Base-by-base conservation (phyloP, 192 early-diverging fungal species). In the Globomyces pollinis-pini region DNA sequence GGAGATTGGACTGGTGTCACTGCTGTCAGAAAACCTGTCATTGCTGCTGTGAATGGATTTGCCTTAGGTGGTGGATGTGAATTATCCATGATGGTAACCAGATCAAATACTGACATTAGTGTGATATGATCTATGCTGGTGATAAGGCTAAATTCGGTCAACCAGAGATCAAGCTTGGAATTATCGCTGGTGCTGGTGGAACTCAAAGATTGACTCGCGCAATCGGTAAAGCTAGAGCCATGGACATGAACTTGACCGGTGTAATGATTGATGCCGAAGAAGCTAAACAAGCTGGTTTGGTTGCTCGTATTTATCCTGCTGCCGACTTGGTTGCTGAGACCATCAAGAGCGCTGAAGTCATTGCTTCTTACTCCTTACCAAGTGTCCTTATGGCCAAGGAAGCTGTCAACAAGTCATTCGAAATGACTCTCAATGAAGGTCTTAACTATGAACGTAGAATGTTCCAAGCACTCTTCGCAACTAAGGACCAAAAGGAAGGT, bases 41-140 rank as follows among this genome's bases (percentile, higher is more conserved):
- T 99, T 71, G 96, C 94, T 33, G 96, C 96, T 43, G 96, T 99
- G 64, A 96, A 96, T 63, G 96, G 96, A 3, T 95, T 90, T 61
- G 96, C 96, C 82, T 84, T 98, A 23, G 96, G 96, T 47, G 96
- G 96, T 63, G 96, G 96, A 55, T 99, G 96, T 69, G 96, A 99
- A 72, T 84, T 99, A 67, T 94, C 96, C 61, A 99, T 99, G 96
- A 96, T 94, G 91, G n/a, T n/a, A n/a, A n/a, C n/a, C 76, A 72
- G 45, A 91, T 51, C 35, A 61, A 60, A 61, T 26, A 30, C 26
- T 6, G 28, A 71, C 56, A n/a, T n/a, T n/a, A n/a, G n/a, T 80
- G 77, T 56, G 79, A 98, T 69, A 91, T 96, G 68, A 96, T 98
- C 75, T 98, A 98, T 63, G 96, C 96, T 44, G 96, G 96, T 61